Evolutionary conservation across 2,329 filamentous ascomycete species (phyloP).

Genomic region (Neospermospora avenae): DNA sequence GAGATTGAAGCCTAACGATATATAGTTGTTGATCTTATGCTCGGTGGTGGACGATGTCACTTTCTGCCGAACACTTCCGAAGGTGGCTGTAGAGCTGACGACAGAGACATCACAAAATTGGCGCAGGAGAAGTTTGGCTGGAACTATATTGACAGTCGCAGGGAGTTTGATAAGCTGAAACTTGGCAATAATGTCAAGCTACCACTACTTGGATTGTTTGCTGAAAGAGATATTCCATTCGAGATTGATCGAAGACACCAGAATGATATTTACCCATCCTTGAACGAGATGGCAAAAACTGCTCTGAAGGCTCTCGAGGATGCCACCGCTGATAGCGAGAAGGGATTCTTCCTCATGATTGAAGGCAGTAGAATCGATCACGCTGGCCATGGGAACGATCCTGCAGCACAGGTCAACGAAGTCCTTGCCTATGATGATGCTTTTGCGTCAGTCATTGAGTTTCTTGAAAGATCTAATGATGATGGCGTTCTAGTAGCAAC

Average conservation of each 20-base stretch:
- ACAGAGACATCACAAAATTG: conserved; percentile 68
- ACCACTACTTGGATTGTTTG: conserved; percentile 83
- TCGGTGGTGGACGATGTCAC: conserved; percentile 90
- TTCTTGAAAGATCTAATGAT: conserved; percentile 69
- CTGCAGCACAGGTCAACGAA: conserved; percentile 81
- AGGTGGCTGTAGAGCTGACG: conserved; percentile 79
- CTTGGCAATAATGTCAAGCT: conserved; percentile 66
- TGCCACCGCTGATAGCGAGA: conserved; percentile 78
- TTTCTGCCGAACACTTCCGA: conserved; percentile 80
- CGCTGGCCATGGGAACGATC: conserved; percentile 82
- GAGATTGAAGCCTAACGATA: neutral
- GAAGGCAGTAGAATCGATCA: conserved; percentile 96
- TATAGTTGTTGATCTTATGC: conserved; percentile 77
- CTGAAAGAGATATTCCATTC: conserved; percentile 78
- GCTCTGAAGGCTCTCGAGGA: conserved; percentile 76
- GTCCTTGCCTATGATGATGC: conserved; percentile 92
- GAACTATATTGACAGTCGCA: conserved; percentile 69
- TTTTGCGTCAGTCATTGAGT: conserved; percentile 79
- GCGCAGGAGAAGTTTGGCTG: conserved; percentile 76
- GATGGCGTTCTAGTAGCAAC: conserved; percentile 83
- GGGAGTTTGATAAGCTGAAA: conserved; percentile 72
- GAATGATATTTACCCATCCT: conserved; percentile 76
- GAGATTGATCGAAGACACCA: conserved; percentile 85
- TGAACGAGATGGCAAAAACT: conserved; percentile 86
- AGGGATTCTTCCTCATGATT: conserved; percentile 98